phyloP scores from a whole-genome alignment of 2,329 filamentous ascomycete genomes.

The Geoglossum cookeanum region DNA sequence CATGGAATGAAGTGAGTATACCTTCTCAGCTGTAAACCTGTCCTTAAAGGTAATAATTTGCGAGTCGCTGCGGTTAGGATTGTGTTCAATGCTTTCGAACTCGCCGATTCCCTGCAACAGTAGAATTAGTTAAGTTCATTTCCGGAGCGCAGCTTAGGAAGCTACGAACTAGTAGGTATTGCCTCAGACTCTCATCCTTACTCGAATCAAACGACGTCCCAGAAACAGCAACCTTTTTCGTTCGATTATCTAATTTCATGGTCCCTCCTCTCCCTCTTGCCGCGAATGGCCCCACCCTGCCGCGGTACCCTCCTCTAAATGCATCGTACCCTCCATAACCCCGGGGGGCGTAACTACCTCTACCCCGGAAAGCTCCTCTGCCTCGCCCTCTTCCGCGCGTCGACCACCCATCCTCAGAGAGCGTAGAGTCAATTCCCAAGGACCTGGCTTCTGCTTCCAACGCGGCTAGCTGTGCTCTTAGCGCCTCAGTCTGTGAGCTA shows the following conservation, averaged over 20 bases:
- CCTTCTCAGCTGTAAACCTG: conserved; percentile 49
- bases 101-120: conserved; percentile 38
- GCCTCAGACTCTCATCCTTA: conserved; percentile 49
- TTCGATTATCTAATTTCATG: conserved; percentile 58
- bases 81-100: conserved; percentile 37
- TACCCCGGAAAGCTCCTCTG: conserved; percentile 21
- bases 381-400: conserved; percentile 20
- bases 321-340: conserved; percentile 23
- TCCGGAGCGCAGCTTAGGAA: not conserved
- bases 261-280: conserved; percentile 23
- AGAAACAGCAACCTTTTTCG: conserved; percentile 44
- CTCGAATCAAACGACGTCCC: conserved; percentile 44
- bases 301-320: conserved; percentile 26
- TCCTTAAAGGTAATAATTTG: conserved; percentile 46
- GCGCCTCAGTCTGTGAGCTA: conserved; percentile 35
- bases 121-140: not conserved
- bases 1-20: conserved; percentile 6
- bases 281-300: conserved; percentile 24
- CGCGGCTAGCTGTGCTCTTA: conserved; percentile 54
- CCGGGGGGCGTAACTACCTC: conserved; percentile 22
- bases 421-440: conserved; percentile 45
- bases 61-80: conserved; percentile 19
- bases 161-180: conserved; percentile 46
- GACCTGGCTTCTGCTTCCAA: conserved; percentile 53
- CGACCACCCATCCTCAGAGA: conserved; percentile 25